These are phyloP conservation scores for Dendrobium chrysotoxum DNA, from an alignment of 106 monocot species.

Conservation along the genomic window DNA sequence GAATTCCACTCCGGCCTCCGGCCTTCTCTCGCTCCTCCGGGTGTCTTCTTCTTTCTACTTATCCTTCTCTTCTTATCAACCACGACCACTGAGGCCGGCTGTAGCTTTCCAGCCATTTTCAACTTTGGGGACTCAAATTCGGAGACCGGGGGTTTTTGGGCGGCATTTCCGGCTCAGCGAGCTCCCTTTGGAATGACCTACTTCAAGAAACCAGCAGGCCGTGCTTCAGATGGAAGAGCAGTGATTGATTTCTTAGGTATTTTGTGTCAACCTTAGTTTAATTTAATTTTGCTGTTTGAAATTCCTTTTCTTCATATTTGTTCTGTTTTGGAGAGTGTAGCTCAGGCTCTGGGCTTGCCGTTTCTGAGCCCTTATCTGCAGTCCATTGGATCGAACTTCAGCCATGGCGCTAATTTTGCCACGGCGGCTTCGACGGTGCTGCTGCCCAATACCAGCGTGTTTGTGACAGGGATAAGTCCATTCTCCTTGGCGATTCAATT, in stretches of 20 bases:
- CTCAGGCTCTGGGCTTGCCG: conserved; percentile 66
- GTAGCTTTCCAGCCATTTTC: conserved; percentile 55
- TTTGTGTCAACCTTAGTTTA: too few relatives aligned
- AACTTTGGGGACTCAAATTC: conserved; percentile 93
- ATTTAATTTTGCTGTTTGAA: too few relatives aligned
- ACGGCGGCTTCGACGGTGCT: conserved; percentile 53
- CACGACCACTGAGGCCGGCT: not conserved
- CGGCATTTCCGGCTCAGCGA: conserved; percentile 61
- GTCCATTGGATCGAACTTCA: conserved; percentile 55
- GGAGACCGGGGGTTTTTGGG: conserved; percentile 89
- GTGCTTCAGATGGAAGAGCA: conserved; percentile 66
- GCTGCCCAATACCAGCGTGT: conserved; percentile 63
- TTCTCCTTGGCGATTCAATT: conserved; percentile 65
- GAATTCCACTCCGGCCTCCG: too few relatives aligned
- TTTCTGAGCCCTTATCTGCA: conserved; percentile 86
- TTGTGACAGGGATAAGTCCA: conserved; percentile 62
- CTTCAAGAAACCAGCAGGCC: conserved; percentile 50
- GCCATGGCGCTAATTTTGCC: conserved; percentile 38
- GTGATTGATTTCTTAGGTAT: conserved; percentile 76
- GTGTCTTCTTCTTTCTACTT: too few relatives aligned
- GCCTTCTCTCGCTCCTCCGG: too few relatives aligned
- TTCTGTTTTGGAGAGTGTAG: conserved; percentile 6
- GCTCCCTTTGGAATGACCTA: conserved; percentile 70
- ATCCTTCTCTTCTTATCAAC: too few relatives aligned
- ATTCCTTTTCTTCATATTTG: too few relatives aligned